phyloP scores from a whole-genome alignment of 495 filamentous ascomycete genomes.

The Massariosphaeria phaeospora region DNA sequence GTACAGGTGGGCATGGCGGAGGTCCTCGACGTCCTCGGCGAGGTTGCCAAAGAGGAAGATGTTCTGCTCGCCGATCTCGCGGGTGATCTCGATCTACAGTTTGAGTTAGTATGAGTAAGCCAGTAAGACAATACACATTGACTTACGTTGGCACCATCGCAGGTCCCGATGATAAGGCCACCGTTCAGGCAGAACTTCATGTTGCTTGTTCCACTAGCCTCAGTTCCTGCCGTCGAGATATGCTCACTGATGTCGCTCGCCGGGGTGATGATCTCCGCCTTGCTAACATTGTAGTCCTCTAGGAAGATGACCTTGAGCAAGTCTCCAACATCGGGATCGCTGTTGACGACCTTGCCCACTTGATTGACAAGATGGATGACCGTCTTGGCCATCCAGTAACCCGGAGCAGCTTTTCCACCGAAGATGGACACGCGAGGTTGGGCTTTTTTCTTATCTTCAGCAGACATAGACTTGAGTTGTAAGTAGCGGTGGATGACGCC shows the following conservation, averaged over 20 bases:
- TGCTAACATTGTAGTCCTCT: constrained; percentile 98
- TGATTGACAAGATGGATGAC: constrained; percentile 95
- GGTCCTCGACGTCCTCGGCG: constrained; percentile 93
- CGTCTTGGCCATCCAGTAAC: constrained; percentile 99
- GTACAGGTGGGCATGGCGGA: constrained; percentile 86
- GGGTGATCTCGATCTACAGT: constrained; percentile 89
- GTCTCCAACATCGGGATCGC: constrained; percentile 85
- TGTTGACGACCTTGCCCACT: constrained; percentile 87
- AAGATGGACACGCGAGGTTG: constrained; percentile 94
- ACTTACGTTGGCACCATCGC: constrained; percentile 93
- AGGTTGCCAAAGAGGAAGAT: constrained; percentile 98
- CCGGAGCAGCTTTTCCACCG: constrained; percentile 93
- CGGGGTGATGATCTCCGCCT: constrained; percentile 92
- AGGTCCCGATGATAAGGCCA: constrained; percentile 94
- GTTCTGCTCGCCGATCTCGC: constrained; percentile 90
- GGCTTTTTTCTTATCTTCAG: constrained; percentile 82
- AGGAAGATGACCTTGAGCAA: constrained; percentile 94
- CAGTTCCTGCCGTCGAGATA: constrained; percentile 95
- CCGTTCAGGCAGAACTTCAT: constrained; percentile 99
- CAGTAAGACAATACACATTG: background rate
- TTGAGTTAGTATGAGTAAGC: constrained; percentile 20
- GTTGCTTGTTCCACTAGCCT: constrained; percentile 68
- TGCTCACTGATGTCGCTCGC: constrained; percentile 97
- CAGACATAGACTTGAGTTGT: constrained; percentile 73
- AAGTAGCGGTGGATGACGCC: constrained; percentile 95